Conservation (phyloP, 306 rosid species). For the Vigna mungo region DNA sequence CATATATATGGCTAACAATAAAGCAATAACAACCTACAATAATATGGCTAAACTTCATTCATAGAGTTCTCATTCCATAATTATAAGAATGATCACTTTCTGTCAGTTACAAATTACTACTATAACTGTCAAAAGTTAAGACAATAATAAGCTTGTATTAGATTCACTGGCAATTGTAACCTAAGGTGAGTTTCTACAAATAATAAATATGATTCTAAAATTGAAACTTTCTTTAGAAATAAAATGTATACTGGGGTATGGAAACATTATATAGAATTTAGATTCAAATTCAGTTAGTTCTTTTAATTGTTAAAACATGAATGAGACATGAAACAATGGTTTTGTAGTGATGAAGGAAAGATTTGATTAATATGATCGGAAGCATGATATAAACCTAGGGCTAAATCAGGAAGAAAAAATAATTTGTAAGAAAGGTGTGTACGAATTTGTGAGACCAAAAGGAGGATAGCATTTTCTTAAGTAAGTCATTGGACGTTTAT, state of each 20-base stretch:
- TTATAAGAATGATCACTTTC: not conserved
- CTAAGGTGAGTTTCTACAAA: not conserved
- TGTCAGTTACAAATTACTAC: not conserved
- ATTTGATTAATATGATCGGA: not conserved
- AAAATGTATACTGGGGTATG: not conserved
- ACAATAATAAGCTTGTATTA: not conserved
- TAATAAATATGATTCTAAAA: not conserved
- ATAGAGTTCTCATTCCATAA: not conserved
- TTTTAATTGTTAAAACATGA: not conserved
- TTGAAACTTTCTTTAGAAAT: not conserved
- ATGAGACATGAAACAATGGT: conserved; percentile 6
- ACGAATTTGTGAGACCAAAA: conserved; percentile 2
- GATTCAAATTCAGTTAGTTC: not conserved
- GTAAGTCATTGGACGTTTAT: not conserved
- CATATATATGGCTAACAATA: not conserved
- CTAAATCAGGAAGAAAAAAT: not conserved
- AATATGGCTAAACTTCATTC: not conserved
- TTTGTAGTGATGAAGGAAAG: not conserved
- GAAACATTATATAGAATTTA: not conserved
- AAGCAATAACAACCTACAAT: not conserved
- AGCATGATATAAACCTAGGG: not conserved
- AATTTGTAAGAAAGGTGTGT: not conserved
- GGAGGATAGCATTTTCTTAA: not conserved
- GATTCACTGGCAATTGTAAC: conserved; percentile 1
- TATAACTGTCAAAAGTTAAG: not conserved